Evolutionary conservation across 2,329 filamentous ascomycete species (phyloP), one percentile per base, ranked within the genome.

Genomic region (Mycogone perniciosa): DNA sequence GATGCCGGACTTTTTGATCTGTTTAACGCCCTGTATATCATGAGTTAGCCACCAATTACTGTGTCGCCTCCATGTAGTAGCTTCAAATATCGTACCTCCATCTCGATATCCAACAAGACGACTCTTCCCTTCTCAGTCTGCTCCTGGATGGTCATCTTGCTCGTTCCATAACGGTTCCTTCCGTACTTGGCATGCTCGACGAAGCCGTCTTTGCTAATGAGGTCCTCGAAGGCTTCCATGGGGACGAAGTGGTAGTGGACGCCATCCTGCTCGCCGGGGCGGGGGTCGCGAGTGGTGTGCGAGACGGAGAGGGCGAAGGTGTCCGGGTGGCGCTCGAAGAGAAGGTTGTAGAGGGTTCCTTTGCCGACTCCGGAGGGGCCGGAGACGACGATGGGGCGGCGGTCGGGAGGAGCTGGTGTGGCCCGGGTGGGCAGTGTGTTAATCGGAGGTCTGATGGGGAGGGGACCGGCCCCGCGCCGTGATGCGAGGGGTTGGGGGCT

Each of bases 41-140:
- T 55, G 38, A 9, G 7, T 52, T 44, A 45, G 41, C 13, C 9
- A n/a, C 5, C 34, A n/a, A 20, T 30, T 6, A 9, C 5, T 26
- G 26, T 27, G 7, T 37, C 5, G 13, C 3, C 26, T 6, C 33
- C 3, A 9, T 46, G 7, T 7, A 4, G 7, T 3, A 4, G 26
- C n/a, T 10, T 8, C 5, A 33, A 8, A 11, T 42, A 43, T 60
- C 72, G 33, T 66, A 86, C 84, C 81, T 96, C 90, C 89, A 96
- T 96, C 77, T 96, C 92, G 65, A 96, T 97, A 67, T 97, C 92
- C 59, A 96, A 74, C 44, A 96, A 83, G 55, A 91, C 92, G 39
- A 90, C 81, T 62, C 77, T 79, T 13, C 84, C 85, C 71, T 84
- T 81, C 54, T 81, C 79, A 2, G 79, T 79, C 66, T 91, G 84